Percentiles rank a stretch among this genome's conserved stretches.
Evolutionary conservation across 2,329 filamentous ascomycete species (phyloP).

Genomic region (Westerdykella aurantiaca): DNA sequence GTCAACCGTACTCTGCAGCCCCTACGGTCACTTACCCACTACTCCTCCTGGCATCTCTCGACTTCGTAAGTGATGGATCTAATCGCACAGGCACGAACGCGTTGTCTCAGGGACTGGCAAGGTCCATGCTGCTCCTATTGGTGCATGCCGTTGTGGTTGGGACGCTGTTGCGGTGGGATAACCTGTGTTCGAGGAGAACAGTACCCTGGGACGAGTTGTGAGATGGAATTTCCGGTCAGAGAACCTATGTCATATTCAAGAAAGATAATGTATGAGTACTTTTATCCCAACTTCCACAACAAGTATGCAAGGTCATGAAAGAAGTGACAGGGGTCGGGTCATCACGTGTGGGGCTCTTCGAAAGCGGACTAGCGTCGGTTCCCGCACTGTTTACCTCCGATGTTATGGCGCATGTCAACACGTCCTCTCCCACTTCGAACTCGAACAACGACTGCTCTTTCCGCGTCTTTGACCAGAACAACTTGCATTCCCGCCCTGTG

Average conservation of each 20-base stretch:
- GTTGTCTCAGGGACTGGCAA: conserved; percentile 31
- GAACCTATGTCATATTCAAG: too few relatives aligned
- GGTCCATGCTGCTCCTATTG: conserved; percentile 40
- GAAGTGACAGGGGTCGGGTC: not conserved
- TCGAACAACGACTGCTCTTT: conserved; percentile 17
- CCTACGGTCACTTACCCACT: conserved; percentile 62
- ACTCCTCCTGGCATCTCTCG: conserved; percentile 61
- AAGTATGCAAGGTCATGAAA: not conserved
- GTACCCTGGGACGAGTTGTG: conserved; percentile 2
- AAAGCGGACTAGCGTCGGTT: conserved; percentile 11
- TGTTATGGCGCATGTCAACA: conserved; percentile 11
- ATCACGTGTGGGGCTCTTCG: not conserved
- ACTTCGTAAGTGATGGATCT: conserved; percentile 41
- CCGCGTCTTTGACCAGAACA: conserved; percentile 14
- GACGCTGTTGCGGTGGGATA: conserved; percentile 27
- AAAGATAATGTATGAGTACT: not conserved
- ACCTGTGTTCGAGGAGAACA: conserved; percentile 28
- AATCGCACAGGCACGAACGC: conserved; percentile 13
- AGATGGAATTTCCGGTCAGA: not conserved
- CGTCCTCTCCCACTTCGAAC: conserved; percentile 15
- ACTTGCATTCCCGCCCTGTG: conserved; percentile 7
- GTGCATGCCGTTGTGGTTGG: conserved; percentile 46
- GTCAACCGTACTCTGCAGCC: conserved; percentile 65
- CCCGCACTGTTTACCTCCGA: conserved; percentile 16
- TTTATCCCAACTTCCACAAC: not conserved